Base-by-base conservation (phyloP, 2,329 filamentous ascomycete species). In the Neonectria magnoliae region DNA sequence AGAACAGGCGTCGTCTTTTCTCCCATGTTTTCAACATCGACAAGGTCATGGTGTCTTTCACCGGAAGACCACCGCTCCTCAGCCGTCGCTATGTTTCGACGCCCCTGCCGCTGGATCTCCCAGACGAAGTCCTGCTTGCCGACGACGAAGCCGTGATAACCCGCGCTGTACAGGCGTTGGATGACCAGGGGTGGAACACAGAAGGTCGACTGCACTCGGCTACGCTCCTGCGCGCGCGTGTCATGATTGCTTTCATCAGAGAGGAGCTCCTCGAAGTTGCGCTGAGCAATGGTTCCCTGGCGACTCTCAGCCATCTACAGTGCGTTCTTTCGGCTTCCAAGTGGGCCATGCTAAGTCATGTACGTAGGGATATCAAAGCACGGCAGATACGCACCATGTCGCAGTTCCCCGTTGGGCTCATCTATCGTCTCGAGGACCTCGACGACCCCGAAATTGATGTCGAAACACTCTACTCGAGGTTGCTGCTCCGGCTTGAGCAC, bases 221-320 rank as follows among this genome's bases (percentile, higher is more conserved):
- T 0, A 87, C 85, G 0, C 80, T 82, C 59, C 70, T 78, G 0
- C 78, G 87, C 27, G 81, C 84, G 0, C 82, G 83, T 48, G 79
- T 80, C 1, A 78, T 82, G 11, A 79, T 89, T 38, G 82, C 83
- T 2, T 71, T 80, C 1, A 80, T 90, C 8, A 80, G 85, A 2
- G 87, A 90, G 65, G 87, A 90, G 52, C 83, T 90, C 5, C 79
- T 90, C 5, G 85, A 89, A 66, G 79, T 89, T 22, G 86, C 86
- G 0, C 75, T 89, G 0, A 83, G 83, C 2, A 71, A 57, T 1
- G 63, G 44, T 0, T 62, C 64, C 5, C 63, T 67, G 1, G 51
- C 62, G 0, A 70, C 66, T 2, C 53, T 70, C 1, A 68, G 72
- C 20, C 57, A 61, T 7, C 44, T 76, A 2, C 52, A 67, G 75